Conservation (phyloP, 169 alveolate species). For the Plasmodium cynomolgi region DNA sequence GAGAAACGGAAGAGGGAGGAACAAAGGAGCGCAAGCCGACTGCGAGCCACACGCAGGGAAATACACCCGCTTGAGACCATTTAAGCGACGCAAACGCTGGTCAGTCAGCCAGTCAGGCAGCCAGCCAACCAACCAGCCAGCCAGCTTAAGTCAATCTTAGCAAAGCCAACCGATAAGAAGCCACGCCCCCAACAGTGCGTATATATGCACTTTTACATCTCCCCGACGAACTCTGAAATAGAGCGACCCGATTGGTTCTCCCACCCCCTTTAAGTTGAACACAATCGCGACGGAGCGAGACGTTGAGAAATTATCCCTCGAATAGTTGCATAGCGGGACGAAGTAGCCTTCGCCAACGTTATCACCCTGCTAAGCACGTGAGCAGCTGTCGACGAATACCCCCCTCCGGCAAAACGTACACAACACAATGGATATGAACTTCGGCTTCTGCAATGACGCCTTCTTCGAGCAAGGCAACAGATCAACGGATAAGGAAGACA, state of each 20-base stretch:
- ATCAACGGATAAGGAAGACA: conserved; percentile 69
- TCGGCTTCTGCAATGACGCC: conserved; percentile 46
- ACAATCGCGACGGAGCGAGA: background rate
- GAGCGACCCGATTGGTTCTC: background rate
- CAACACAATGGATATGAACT: conserved; percentile 55
- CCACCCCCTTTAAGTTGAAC: background rate
- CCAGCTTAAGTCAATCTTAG: background rate
- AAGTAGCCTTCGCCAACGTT: background rate
- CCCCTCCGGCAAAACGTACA: background rate
- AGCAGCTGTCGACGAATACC: background rate
- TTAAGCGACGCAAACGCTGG: background rate
- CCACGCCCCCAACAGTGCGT: background rate
- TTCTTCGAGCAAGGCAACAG: conserved; percentile 67
- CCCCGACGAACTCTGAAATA: background rate
- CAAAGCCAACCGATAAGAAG: background rate
- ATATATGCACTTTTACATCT: background rate
- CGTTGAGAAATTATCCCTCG: background rate
- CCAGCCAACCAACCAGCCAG: too few relatives aligned
- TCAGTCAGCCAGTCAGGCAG: background rate
- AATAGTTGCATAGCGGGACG: background rate
- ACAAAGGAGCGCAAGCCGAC: background rate
- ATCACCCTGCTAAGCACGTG: background rate
- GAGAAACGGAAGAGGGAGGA: background rate
- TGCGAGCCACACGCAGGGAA: background rate
- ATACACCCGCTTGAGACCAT: background rate